Evolutionary conservation across 495 filamentous ascomycete species (phyloP).

Genomic region (Penicillium samsonianum): DNA sequence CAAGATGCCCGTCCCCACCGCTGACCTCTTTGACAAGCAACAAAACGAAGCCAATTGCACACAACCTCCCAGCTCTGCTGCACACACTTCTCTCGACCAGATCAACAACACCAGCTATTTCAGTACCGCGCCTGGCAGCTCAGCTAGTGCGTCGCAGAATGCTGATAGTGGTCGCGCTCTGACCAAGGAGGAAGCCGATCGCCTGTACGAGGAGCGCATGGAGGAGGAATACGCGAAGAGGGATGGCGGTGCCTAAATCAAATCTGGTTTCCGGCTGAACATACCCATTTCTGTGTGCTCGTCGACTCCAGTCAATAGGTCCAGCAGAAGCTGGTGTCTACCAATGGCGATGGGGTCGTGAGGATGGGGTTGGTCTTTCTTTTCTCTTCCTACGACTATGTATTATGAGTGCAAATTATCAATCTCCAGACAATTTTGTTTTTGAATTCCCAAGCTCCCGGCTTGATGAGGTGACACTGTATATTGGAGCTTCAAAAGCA

Average conservation of each 20-base stretch:
- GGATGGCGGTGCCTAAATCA: conserved; percentile 62
- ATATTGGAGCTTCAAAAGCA: background rate
- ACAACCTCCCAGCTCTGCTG: conserved; percentile 14
- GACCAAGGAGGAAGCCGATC: conserved; percentile 58
- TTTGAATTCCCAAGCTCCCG: background rate
- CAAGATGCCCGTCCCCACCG: conserved; percentile 36
- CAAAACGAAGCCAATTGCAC: conserved; percentile 13
- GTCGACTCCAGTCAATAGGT: background rate
- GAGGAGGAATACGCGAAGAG: conserved; percentile 80
- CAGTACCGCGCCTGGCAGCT: conserved; percentile 15
- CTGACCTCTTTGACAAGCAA: conserved; percentile 22
- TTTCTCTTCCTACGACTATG: background rate
- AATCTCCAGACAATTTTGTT: background rate
- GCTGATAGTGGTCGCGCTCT: conserved; percentile 29
- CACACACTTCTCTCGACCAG: conserved; percentile 14
- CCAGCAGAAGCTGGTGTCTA: background rate
- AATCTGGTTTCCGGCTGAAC: background rate
- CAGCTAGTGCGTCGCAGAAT: conserved; percentile 19
- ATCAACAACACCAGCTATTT: conserved; percentile 17
- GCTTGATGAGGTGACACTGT: background rate
- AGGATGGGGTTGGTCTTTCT: background rate
- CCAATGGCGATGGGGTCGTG: background rate
- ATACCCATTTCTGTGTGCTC: background rate
- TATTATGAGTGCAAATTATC: conserved; percentile 5
- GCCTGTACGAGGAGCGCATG: conserved; percentile 68